A percentile compares a stretch with the other conserved stretches of the same genome.
Evolutionary conservation across 2,329 filamentous ascomycete species (phyloP).

Genomic region (Paraphoma chrysanthemicola): DNA sequence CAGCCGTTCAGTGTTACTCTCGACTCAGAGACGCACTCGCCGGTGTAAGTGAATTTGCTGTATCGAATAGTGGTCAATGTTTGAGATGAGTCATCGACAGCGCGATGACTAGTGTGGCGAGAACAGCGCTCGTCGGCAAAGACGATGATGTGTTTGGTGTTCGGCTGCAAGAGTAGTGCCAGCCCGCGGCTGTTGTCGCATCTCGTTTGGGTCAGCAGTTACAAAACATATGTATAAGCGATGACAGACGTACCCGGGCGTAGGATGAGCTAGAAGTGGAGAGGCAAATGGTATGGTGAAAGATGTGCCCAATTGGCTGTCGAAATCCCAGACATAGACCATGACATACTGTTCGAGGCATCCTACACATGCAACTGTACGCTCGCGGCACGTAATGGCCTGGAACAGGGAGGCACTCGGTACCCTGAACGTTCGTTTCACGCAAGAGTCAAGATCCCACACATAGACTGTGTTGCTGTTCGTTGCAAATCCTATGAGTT

Average conservation of each 20-base stretch:
- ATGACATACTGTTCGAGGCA: conserved; percentile 1
- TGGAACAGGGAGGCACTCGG: conserved; percentile 4
- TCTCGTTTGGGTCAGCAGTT: conserved; percentile 1
- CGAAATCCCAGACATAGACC: conserved; percentile 40
- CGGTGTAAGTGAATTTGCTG: conserved; percentile 19
- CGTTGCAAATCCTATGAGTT: conserved; percentile 32
- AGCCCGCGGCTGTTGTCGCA: neutral
- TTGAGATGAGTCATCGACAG: neutral
- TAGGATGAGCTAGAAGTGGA: neutral
- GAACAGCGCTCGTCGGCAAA: conserved; percentile 3
- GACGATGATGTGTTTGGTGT: conserved; percentile 16
- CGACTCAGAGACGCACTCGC: conserved; percentile 5
- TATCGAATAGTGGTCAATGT: neutral
- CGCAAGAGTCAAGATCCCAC: conserved; percentile 15
- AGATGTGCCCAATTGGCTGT: conserved; percentile 27
- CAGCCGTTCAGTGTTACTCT: neutral
- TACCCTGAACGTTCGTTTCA: conserved; percentile 29
- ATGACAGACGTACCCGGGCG: neutral
- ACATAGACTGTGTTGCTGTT: conserved; percentile 25
- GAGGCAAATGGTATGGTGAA: conserved; percentile 21
- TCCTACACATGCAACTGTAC: conserved; percentile 31
- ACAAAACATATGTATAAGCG: too few species aligned
- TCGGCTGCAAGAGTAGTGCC: conserved; percentile 16
- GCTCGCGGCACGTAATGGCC: conserved; percentile 22
- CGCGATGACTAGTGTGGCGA: neutral